Evolutionary conservation across 306 rosid species (phyloP), one percentile per base, ranked within the genome.

Genomic region (Pterocarpus santalinus): DNA sequence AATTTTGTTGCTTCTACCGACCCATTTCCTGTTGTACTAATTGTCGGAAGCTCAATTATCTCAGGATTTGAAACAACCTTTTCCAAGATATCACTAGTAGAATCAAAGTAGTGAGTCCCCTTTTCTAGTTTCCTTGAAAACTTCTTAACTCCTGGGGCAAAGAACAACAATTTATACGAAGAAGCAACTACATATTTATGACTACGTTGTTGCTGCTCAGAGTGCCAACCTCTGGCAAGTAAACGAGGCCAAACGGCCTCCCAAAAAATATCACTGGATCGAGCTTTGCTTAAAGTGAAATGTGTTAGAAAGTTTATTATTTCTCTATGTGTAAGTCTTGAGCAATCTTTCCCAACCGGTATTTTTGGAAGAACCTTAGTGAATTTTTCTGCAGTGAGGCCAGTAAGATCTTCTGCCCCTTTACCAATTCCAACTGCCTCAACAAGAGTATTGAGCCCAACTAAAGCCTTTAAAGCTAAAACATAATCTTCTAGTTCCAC

Each of bases 221-320:
- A 91, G 65, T 88, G 92, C 94, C 97, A 91, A 57, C 97, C 97
- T 84, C 88, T 85, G 2, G 86, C 92, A 61, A 88, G 87, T 77
- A 91, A 84, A 56, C 91, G 97, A 5, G 97, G 97, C 97, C 97
- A 91, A 80, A 91, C 91, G 8, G 93, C 94, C 74, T 89, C 90
- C 97, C 92, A 89, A 49, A 92, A 92, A 44, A 92, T 85, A 65
- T 86, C 90, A 15, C 63, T 86, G 3, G 93, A 86, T 43, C 87
- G 88, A 5, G 90, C 80, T 85, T 90, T 87, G 83, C 93, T 90
- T 10, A 86, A 79, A 74, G 91, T 80, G 77, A 83, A 85, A 41
- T 78, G 65, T 0, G 86, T 89, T 12, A 92, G 87, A 83, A 77
- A 57, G 72, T 79, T 80, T 61, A 87, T 76, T 51, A 92, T 90